Evolutionary conservation across 345 rosid species (phyloP).

Genomic region (Dipteronia sinensis): DNA sequence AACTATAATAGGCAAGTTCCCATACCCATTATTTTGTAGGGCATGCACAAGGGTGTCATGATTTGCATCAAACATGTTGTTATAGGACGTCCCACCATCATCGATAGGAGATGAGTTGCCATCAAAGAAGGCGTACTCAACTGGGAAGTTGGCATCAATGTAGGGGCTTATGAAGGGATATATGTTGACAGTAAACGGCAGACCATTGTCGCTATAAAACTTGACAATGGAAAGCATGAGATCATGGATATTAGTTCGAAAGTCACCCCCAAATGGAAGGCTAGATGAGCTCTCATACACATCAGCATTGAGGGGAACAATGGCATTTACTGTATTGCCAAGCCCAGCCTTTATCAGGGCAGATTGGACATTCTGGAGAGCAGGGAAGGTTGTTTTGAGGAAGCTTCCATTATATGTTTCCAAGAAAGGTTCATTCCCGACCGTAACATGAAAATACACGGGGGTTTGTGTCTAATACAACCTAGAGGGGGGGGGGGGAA

Average conservation of each 20-base stretch:
- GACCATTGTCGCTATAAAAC: conserved; percentile 62
- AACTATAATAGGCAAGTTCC: conserved; percentile 68
- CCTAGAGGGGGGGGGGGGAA: no score
- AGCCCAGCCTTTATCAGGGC: conserved; percentile 84
- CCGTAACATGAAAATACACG: no score
- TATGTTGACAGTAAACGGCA: conserved; percentile 85
- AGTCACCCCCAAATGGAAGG: conserved; percentile 84
- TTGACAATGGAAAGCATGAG: conserved; percentile 75
- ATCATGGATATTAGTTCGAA: conserved; percentile 75
- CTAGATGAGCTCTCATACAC: conserved; percentile 52
- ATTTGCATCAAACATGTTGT: conserved; percentile 89
- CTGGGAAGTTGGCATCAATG: conserved; percentile 68
- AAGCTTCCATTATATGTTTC: conserved; percentile 73
- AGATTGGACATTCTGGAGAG: conserved; percentile 71
- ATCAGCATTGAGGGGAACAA: conserved; percentile 84
- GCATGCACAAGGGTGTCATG: conserved; percentile 87
- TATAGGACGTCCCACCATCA: conserved; percentile 67
- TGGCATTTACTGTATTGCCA: conserved; percentile 71
- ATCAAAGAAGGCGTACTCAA: conserved; percentile 86
- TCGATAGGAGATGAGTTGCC: conserved; percentile 62
- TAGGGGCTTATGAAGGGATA: conserved; percentile 95
- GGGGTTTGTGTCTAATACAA: no score
- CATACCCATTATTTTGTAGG: conserved; percentile 78
- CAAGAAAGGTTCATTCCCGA: conserved; percentile 93
- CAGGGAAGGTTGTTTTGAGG: conserved; percentile 69